Percentiles rank a stretch among this genome's conserved stretches.
These are phyloP conservation scores for Peronospora destructor DNA, from an alignment of 352 stramenopile genomes.

Conservation along the genomic window DNA sequence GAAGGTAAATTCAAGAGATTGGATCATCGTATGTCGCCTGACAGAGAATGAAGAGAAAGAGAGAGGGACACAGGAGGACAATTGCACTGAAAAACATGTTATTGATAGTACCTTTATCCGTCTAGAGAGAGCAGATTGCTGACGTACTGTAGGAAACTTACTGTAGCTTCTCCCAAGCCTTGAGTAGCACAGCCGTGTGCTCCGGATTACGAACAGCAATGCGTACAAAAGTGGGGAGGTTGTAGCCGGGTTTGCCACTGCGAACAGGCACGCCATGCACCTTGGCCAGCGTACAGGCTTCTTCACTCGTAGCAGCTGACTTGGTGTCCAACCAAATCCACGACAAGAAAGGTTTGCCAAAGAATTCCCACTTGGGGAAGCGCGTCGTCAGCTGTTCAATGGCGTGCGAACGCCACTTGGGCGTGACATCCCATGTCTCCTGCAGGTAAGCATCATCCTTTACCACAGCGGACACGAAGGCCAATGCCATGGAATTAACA, in stretches of 20 bases:
- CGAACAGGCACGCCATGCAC: conserved; percentile 80
- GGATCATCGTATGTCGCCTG: conserved; percentile 55
- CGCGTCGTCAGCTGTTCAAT: conserved; percentile 43
- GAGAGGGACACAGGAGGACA: conserved; percentile 2
- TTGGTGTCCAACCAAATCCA: conserved; percentile 89
- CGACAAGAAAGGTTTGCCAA: conserved; percentile 69
- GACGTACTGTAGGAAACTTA: conserved; percentile 16
- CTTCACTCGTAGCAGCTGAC: conserved; percentile 39
- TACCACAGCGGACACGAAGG: conserved; percentile 78
- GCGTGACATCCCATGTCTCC: conserved; percentile 79
- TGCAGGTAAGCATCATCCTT: conserved; percentile 72
- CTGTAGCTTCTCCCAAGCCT: conserved; percentile 66
- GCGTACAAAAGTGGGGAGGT: conserved; percentile 78
- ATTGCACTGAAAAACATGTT: conserved; percentile 11
- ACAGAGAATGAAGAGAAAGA: conserved; percentile 33
- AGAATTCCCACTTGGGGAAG: conserved; percentile 65
- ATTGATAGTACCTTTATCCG: conserved; percentile 3
- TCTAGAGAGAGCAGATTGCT: not conserved
- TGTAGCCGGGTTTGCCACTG: conserved; percentile 83
- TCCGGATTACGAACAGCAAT: conserved; percentile 75
- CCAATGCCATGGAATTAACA: conserved; percentile 87
- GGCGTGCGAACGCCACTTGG: conserved; percentile 63
- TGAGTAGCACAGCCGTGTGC: conserved; percentile 60
- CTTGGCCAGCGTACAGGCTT: conserved; percentile 70
- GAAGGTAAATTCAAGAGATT: conserved; percentile 81